Conservation (phyloP, 352 stramenopile genomes). For the Lagenidium giganteum region DNA sequence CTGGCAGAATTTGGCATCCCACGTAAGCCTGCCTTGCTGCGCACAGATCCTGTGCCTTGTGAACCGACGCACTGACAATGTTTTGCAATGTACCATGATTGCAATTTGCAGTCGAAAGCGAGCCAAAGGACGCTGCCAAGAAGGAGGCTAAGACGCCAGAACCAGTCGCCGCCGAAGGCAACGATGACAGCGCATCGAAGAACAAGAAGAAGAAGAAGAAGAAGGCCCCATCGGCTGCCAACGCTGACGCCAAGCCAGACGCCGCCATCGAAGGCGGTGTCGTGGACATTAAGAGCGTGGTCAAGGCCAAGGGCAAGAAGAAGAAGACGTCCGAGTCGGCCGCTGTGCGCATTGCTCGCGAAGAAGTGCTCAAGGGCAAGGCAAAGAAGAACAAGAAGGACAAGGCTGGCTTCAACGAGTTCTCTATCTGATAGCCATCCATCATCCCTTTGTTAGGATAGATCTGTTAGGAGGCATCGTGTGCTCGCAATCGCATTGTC, state of each 20-base stretch:
- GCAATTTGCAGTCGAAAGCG: constrained; percentile 3
- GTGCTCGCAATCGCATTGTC: too few relatives aligned
- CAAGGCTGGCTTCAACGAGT: constrained; percentile 80
- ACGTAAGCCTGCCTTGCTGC: too few relatives aligned
- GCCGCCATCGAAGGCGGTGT: constrained; percentile 19
- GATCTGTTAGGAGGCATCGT: too few relatives aligned
- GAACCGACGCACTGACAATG: background rate
- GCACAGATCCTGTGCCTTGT: too few relatives aligned
- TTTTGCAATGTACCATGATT: background rate
- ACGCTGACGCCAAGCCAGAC: constrained; percentile 17
- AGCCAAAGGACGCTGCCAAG: constrained; percentile 3
- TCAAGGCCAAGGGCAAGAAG: constrained; percentile 76
- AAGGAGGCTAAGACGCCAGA: constrained; percentile 9
- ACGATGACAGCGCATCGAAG: constrained; percentile 20
- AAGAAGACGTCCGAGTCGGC: constrained; percentile 57
- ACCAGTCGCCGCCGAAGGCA: constrained; percentile 7
- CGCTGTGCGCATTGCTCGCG: constrained; percentile 59
- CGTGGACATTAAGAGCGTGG: constrained; percentile 68
- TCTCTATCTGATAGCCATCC: constrained; percentile 64
- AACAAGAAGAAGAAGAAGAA: constrained; percentile 43
- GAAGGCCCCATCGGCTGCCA: constrained; percentile 20
- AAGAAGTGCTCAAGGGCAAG: constrained; percentile 68
- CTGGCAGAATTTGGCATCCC: constrained; percentile 62
- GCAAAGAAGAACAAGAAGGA: constrained; percentile 68
- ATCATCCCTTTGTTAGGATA: too few relatives aligned